phyloP scores from a whole-genome alignment of 805 yeast species.

The Yamadazyma olivae region DNA sequence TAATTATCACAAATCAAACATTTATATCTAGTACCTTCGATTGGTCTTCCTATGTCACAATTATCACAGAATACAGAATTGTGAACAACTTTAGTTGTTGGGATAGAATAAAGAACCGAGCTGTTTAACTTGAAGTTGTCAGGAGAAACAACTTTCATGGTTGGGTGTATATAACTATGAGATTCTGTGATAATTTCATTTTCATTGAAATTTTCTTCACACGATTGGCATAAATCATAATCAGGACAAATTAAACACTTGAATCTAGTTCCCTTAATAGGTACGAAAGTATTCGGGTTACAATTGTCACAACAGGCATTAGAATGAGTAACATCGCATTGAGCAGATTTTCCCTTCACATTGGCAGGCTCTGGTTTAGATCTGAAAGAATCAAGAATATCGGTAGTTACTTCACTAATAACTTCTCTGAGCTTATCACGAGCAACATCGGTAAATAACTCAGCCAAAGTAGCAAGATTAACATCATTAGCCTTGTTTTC shows the following conservation, averaged over 20 bases:
- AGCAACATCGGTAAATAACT: constrained; percentile 26
- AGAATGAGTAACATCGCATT: constrained; percentile 15
- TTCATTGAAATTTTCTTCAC: constrained; percentile 18
- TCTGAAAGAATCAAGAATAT: constrained; percentile 5
- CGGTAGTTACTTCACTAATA: constrained; percentile 14
- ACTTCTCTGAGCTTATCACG: constrained; percentile 24
- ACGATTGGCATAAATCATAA: constrained; percentile 48
- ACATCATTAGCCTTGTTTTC: constrained; percentile 7
- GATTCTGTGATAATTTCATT: constrained; percentile 11
- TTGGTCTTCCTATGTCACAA: constrained; percentile 30
- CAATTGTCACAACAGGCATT: constrained; percentile 36
- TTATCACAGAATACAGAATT: constrained; percentile 30
- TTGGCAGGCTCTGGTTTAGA: not conserved
- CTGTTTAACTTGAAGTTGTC: constrained; percentile 5
- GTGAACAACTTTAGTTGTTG: constrained; percentile 17
- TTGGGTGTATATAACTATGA: constrained; percentile 27
- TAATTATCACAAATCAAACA: constrained; percentile 51
- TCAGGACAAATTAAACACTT: constrained; percentile 51
- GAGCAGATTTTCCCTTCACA: not conserved
- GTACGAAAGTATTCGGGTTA: constrained; percentile 24
- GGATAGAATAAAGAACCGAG: constrained; percentile 4
- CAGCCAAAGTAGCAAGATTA: constrained; percentile 22
- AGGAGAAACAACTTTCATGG: constrained; percentile 25
- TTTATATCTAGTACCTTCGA: constrained; percentile 46
- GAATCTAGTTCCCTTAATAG: constrained; percentile 47